Evolutionary conservation across 2,329 filamentous ascomycete species (phyloP), one percentile per base, ranked within the genome.

Genomic region (Cytospora schulzeri): DNA sequence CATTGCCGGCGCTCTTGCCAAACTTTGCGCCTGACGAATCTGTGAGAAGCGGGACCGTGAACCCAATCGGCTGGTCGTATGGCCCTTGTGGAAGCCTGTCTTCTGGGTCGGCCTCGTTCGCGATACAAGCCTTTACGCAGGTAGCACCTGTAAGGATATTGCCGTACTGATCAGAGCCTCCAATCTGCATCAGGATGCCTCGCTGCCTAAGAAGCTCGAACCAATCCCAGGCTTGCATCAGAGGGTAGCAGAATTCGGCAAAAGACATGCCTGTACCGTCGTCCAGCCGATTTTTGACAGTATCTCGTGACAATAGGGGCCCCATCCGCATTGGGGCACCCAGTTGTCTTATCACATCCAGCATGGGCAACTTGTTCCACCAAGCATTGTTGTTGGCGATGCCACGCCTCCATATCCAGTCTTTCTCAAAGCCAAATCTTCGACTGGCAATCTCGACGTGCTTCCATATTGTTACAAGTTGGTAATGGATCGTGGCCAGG

Each of bases 181-280:
- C 95, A 60, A 99, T 91, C 77, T 99, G 93, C 74, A 98, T 85
- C 73, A 93, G 89, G 12, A 93, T 83, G 56, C 84, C 84, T 28
- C 83, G 81, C 55, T 85, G 83, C 67, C 71, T 75, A 77, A 91
- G 96, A 79, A 98, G 84, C 70, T 91, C 84, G 91, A 92, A 98
- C 86, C 93, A 99, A 75, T 99, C 95, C 90, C 93, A 98, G 26
- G 90, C 93, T 75, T 99, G 95, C 71, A 98, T 86, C 19, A 99
- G 79, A 1, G 96, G 95, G 73, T 99, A 99, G 51, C 88, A 85
- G 76, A 99, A 97, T 74, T 99, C 95, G 41, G 92, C 89, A 71
- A 96, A 91, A 0, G 93, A 96, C 90, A 99, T 94, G 70, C 95
- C 96, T 68, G 95, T 91, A 45, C 92, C 92, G 60, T 88, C 88